Base-by-base conservation (phyloP, 2,329 filamentous ascomycete species). In the Paraconiothyrium brasiliense region DNA sequence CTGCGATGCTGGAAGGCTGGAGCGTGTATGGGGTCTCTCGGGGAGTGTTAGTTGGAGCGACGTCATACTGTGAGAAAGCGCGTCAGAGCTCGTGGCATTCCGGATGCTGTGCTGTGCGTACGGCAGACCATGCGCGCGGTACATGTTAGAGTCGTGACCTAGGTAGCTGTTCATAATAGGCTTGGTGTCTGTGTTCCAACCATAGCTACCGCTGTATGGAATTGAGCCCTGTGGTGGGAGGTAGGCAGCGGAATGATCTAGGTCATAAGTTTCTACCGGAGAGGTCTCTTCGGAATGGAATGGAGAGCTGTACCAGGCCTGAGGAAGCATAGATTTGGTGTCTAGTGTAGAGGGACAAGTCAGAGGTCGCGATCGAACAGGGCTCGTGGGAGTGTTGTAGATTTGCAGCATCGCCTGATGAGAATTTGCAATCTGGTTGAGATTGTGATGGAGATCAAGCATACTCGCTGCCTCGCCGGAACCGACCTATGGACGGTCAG, bases 21-120 rank as follows among this genome's bases (percentile, higher is more conserved):
- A 69, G 46, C 62, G 65, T 35, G 61, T 61, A 44, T 61, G 68
- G 47, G 70, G 64, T 41, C 65, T 68, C 54, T 74, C 69, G 14
- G 75, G 72, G 14, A 78, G 59, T 7, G 67, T 67, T 4, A 68
- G 47, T 20, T 73, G 71, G 14, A 78, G 58, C 13, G 76, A 72
- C 6, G 70, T 65, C 72, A 77, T 73, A 39, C 72, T 75, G 2
- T 77, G 60, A 2, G 76, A 78, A 4, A 68, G 24, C 10, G 66
- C 41, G 30, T 74, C 75, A 11, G 55, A 61, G n/a, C 60, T 48
- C 30, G 59, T 41, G 7, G 57, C 27, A 41, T 61, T 9, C 48
- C 60, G 60, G 16, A 63, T 16, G 14, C 61, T 65, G 9, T 69
- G 51, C 39, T 67, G 63, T 4, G 63, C 35, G n/a, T 69, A 74